Base-by-base conservation (phyloP, 2,329 filamentous ascomycete species). In the Alternaria sp. region DNA sequence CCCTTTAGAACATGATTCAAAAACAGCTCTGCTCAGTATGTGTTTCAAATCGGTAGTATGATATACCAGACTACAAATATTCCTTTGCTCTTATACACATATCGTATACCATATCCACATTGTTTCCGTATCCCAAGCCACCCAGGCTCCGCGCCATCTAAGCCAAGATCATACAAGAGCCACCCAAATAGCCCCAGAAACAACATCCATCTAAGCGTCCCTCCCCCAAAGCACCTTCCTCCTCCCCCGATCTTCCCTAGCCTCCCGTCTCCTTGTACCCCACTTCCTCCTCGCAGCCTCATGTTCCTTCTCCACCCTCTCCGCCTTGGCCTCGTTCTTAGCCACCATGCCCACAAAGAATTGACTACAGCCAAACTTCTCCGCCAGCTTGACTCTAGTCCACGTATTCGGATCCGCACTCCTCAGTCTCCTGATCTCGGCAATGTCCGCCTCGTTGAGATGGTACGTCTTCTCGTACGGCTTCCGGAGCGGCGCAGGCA, bases 321-420 rank as follows among this genome's bases (percentile, higher is more conserved):
- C 76, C 63, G 78, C 80, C 76, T 82, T 82, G 59, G 75, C 78
- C 58, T 76, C 70, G 46, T 69, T 73, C 63, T 84, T 85, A 28
- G 85, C 86, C 66, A 88, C 86, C 81, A 89, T 82, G 10, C 85
- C 85, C 49, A 90, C 84, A 68, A 91, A 90, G 55, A 90, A 85
- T 61, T 86, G 82, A 60, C 84, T 88, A 78, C 88, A 90, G 6
- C 86, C 84, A 74, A 89, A 91, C 73, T 85, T 86, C 76, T 88
- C 85, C 43, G 89, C 88, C 67, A 91, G 75, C 71, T 83, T 84
- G 60, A 83, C 82, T 49, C 87, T 77, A 50, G 87, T 90, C 88
- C 89, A 91, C 61, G 80, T 80, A 65, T 83, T 80, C 7, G 88
- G 88, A 68, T 91, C 86, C 61, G 80, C 80, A 28, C 76, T 71